Percentiles rank a stretch among this genome's conserved stretches.
Evolutionary conservation across 306 rosid genomes (phyloP).

Genomic region (Comarum palustre): DNA sequence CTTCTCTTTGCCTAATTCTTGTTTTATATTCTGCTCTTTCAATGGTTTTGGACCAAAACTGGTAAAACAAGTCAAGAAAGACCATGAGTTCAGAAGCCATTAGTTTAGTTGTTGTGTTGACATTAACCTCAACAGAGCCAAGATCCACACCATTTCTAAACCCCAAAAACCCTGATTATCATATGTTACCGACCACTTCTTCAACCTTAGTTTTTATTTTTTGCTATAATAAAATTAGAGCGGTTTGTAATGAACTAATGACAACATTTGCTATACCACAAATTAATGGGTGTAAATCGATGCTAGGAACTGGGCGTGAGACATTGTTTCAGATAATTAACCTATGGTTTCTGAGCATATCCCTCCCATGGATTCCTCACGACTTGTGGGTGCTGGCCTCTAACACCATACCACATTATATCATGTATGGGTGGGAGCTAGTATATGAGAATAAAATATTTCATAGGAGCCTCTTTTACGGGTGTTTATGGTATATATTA

Average conservation of each 20-base stretch:
- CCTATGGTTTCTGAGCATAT: not conserved
- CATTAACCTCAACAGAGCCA: not conserved
- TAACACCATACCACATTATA: not conserved
- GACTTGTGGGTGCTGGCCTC: not conserved
- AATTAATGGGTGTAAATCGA: not conserved
- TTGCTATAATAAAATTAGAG: not conserved
- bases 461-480: no score
- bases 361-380: conserved; percentile 20
- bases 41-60: conserved; percentile 3
- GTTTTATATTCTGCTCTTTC: not conserved
- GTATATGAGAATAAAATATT: no score
- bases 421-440: no score
- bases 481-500: no score
- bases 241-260: no score
- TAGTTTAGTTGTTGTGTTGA: not conserved
- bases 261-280: no score
- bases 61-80: not conserved
- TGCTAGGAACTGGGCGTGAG: not conserved
- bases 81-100: not conserved
- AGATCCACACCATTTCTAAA: conserved; percentile 5
- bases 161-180: not conserved
- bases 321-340: not conserved
- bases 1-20: not conserved
- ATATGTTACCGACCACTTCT: no score
- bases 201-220: no score